These are phyloP conservation scores for Populus alba DNA, from an alignment of 345 rosid genomes.

Conservation along the genomic window DNA sequence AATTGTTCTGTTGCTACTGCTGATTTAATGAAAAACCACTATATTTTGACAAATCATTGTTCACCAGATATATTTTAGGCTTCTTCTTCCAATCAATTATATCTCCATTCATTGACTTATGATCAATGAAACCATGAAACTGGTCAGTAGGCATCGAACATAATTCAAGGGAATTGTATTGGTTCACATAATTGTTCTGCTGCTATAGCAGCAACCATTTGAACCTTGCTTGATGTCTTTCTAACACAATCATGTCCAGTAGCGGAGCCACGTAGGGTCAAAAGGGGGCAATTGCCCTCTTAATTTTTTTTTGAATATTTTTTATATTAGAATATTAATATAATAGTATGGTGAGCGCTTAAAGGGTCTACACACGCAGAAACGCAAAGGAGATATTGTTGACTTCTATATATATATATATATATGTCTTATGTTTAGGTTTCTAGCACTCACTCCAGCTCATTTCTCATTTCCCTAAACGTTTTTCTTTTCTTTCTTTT, in stretches of 20 bases:
- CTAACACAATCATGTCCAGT: constrained; percentile 33
- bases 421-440: too few relatives aligned
- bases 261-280: too few relatives aligned
- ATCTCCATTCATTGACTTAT: neutral
- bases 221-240: constrained; percentile 28
- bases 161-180: constrained; percentile 7
- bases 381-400: too few relatives aligned
- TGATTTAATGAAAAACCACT: constrained; percentile 29
- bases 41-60: constrained; percentile 25
- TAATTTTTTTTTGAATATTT: too few relatives aligned
- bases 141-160: constrained; percentile 23
- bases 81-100: neutral
- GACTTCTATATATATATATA: too few relatives aligned
- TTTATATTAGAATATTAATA: too few relatives aligned
- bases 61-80: constrained; percentile 12
- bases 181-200: constrained; percentile 14
- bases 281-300: too few relatives aligned
- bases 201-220: constrained; percentile 31
- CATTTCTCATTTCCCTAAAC: too few relatives aligned
- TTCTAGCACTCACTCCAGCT: too few relatives aligned
- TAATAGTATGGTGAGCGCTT: too few relatives aligned
- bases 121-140: constrained; percentile 29
- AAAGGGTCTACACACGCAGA: too few relatives aligned
- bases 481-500: too few relatives aligned
- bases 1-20: constrained; percentile 25